Conservation (phyloP, 129 eudicot species). For the Centrapalus pauciflorus region DNA sequence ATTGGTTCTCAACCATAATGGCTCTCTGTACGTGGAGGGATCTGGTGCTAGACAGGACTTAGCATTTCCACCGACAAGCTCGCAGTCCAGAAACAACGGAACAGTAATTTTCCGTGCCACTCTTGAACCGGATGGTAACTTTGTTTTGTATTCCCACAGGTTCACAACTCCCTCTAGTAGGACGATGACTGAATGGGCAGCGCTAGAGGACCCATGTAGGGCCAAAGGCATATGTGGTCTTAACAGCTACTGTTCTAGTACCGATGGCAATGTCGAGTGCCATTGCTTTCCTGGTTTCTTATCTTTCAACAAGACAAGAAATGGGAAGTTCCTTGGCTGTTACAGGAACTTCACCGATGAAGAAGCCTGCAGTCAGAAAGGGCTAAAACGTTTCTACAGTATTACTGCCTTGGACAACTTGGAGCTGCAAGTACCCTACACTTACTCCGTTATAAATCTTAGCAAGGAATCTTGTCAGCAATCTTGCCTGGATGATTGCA, state of each 20-base stretch:
- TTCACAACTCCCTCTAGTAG: constrained; percentile 1
- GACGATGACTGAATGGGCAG: constrained; percentile 12
- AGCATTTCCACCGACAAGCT: not conserved
- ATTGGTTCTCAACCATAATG: not conserved
- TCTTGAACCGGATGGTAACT: constrained; percentile 21
- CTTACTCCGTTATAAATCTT: constrained; percentile 1
- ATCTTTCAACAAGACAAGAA: not conserved
- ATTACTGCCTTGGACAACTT: not conserved
- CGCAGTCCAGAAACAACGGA: not conserved
- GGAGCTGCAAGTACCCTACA: not conserved
- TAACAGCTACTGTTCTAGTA: constrained; percentile 28
- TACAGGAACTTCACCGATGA: constrained; percentile 27
- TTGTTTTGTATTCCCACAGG: constrained; percentile 28
- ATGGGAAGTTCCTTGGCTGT: constrained; percentile 28
- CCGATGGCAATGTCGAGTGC: not conserved
- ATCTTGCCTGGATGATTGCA: constrained; percentile 31
- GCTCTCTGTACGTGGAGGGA: not conserved
- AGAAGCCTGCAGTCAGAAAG: constrained; percentile 18
- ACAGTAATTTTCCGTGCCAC: constrained; percentile 32
- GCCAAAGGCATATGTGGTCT: constrained; percentile 29
- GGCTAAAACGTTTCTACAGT: not conserved
- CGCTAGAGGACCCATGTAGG: constrained; percentile 17
- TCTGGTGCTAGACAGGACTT: not conserved
- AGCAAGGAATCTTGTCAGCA: constrained; percentile 12
- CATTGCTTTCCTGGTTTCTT: constrained; percentile 33